Conservation (phyloP, 2,329 filamentous ascomycete genomes). For the Aspergillus tubingensis region DNA sequence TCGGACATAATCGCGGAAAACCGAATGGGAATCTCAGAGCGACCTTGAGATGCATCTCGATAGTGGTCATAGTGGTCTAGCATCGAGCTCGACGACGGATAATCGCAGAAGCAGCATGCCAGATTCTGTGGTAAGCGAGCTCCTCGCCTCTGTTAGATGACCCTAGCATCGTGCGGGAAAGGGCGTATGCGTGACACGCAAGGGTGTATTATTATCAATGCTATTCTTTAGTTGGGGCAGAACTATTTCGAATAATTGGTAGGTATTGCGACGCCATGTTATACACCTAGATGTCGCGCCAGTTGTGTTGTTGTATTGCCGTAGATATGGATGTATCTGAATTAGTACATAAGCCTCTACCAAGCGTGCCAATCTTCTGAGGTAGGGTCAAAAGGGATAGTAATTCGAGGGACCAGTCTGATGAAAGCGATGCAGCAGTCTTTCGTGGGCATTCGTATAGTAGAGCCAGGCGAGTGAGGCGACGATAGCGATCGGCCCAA, state of each 20-base stretch:
- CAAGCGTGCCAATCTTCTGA: neutral
- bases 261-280: neutral
- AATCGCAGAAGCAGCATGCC: neutral
- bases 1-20: neutral
- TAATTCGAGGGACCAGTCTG: neutral
- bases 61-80: neutral
- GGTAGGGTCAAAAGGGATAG: neutral
- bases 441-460: neutral
- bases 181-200: neutral
- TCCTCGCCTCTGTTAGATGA: neutral
- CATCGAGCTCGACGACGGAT: too few relatives aligned
- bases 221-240: neutral
- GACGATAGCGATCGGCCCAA: neutral
- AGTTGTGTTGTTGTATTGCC: neutral
- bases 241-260: neutral
- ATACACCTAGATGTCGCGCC: neutral
- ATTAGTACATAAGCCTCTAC: neutral
- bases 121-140: neutral
- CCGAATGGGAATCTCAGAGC: neutral
- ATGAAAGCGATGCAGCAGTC: neutral
- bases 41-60: neutral
- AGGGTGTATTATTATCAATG: neutral
- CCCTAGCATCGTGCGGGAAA: neutral
- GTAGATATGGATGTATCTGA: neutral
- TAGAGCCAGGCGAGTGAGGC: neutral